Base-by-base conservation (phyloP, 129 eudicot species). In the Escallonia herrerae region DNA sequence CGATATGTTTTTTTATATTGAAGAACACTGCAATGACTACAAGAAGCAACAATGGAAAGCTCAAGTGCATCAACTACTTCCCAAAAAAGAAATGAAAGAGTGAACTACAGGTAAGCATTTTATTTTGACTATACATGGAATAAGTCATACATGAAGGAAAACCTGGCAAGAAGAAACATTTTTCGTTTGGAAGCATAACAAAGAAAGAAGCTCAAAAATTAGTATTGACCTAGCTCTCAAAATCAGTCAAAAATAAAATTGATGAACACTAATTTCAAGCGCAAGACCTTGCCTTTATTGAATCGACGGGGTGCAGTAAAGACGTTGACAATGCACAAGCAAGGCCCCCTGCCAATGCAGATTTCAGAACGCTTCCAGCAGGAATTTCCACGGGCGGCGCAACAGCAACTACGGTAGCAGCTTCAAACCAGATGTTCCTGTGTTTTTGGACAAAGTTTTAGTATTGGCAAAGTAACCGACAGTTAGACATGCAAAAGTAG, bases 321-420 rank as follows among this genome's bases (percentile, higher is more conserved):
- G 95, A 74, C 8, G 96, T 83, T 10, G 98, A 93, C 42, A 93
- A 74, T 12, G 96, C 98, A 81, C 85, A 85, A 14, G 98, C 81
- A 70, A 93, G 95, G 53, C 98, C 98, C 63, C 98, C 98, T n/a
- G 95, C 95, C 57, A 93, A 73, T 61, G 98, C 98, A 71, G 98
- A 78, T 69, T 86, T 84, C 39, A 93, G 57, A 74, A 93, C 91
- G 70, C 87, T 93, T 72, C 90, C 90, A 51, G 96, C 70, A 44
- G 89, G 95, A 58, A 88, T 80, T 73, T 81, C 96, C 41, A 88
- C 91, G 51, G 96, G 85, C 7, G 95, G 96, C 50, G 96, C 86
- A 76, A 85, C 97, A 51, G 95, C 93, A 63, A 90, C 97, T 15
- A 90, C 96, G 15, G 98, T 86, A 59, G 98, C 95, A 71, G 98